phyloP scores from a whole-genome alignment of 2,329 filamentous ascomycete genomes.

The Penicillium crustosum region DNA sequence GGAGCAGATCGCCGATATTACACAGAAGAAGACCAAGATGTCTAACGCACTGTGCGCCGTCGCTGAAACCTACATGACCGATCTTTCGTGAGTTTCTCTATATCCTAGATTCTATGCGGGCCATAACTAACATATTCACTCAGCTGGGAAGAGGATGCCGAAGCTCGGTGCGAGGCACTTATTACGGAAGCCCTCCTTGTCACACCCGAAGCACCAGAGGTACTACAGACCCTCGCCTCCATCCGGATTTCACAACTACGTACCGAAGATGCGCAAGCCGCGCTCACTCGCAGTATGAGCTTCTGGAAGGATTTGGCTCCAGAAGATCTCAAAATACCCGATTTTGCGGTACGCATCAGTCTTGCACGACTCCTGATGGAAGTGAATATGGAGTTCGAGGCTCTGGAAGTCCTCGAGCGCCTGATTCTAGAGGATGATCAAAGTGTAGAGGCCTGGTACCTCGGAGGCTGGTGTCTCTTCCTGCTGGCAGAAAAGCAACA shows the following conservation, averaged over 20 bases:
- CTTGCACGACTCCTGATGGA: slow-evolving; percentile 86
- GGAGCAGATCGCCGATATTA: slow-evolving; percentile 45
- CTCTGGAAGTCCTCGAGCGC: slow-evolving; percentile 79
- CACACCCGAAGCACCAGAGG: slow-evolving; percentile 77
- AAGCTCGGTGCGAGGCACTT: slow-evolving; percentile 80
- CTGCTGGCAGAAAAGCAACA: slow-evolving; percentile 57
- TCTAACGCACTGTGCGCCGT: slow-evolving; percentile 92
- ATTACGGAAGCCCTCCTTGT: slow-evolving; percentile 88
- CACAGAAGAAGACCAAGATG: slow-evolving; percentile 77
- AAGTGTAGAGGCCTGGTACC: slow-evolving; percentile 94
- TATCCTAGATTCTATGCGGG: background rate
- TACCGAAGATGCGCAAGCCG: slow-evolving; percentile 74
- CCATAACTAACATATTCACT: slow-evolving; percentile 16
- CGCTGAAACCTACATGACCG: slow-evolving; percentile 98
- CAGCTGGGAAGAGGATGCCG: slow-evolving; percentile 81
- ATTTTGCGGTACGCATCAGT: slow-evolving; percentile 82
- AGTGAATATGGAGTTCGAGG: slow-evolving; percentile 79
- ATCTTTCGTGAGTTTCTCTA: slow-evolving; percentile 66
- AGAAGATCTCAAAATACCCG: slow-evolving; percentile 70
- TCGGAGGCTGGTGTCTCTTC: slow-evolving; percentile 91
- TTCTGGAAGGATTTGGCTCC: slow-evolving; percentile 79
- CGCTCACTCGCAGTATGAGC: slow-evolving; percentile 74
- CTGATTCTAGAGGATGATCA: slow-evolving; percentile 86
- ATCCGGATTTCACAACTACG: slow-evolving; percentile 86
- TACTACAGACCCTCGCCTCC: slow-evolving; percentile 93